Conservation (phyloP, 352 stramenopile species). For the Pythium insidiosum region DNA sequence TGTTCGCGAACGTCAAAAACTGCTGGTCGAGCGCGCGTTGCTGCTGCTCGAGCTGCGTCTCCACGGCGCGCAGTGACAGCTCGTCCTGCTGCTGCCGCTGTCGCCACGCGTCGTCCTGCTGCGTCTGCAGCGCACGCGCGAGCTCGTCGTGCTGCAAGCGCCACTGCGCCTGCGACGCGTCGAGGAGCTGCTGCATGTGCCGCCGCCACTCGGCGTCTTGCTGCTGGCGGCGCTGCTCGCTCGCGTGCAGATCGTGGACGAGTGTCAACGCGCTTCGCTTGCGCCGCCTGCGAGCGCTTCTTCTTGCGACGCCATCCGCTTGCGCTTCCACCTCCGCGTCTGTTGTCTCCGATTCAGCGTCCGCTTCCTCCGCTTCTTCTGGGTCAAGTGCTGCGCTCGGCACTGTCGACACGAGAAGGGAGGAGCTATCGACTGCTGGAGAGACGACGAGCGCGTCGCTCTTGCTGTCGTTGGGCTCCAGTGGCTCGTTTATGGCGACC, state of each 20-base stretch:
- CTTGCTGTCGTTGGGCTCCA: too few relatives aligned
- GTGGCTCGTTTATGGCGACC: too few relatives aligned
- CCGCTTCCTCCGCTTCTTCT: too few relatives aligned
- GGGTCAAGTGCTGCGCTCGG: too few relatives aligned
- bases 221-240: slow-evolving; percentile 21
- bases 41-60: slow-evolving; percentile 16
- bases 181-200: slow-evolving; percentile 4
- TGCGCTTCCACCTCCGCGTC: too few relatives aligned
- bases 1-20: slow-evolving; percentile 13
- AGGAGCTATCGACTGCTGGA: too few relatives aligned
- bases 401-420: too few relatives aligned
- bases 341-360: too few relatives aligned
- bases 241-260: slow-evolving; percentile 31
- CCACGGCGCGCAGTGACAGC: slow-evolving; percentile 4
- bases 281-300: too few relatives aligned
- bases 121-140: slow-evolving; percentile 3
- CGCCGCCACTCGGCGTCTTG: slow-evolving; percentile 7
- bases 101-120: slow-evolving; percentile 29
- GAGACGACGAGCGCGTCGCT: too few relatives aligned
- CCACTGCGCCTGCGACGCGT: slow-evolving; percentile 4
- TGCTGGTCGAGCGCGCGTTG: slow-evolving; percentile 12
- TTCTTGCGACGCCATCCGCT: too few relatives aligned
- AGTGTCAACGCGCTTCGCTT: slow-evolving; percentile 33
- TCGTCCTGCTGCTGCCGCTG: slow-evolving; percentile 26
- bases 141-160: slow-evolving; percentile 5